These are phyloP conservation scores for Microdochium nivale DNA, from an alignment of 2,329 filamentous ascomycete genomes.

Conservation along the genomic window DNA sequence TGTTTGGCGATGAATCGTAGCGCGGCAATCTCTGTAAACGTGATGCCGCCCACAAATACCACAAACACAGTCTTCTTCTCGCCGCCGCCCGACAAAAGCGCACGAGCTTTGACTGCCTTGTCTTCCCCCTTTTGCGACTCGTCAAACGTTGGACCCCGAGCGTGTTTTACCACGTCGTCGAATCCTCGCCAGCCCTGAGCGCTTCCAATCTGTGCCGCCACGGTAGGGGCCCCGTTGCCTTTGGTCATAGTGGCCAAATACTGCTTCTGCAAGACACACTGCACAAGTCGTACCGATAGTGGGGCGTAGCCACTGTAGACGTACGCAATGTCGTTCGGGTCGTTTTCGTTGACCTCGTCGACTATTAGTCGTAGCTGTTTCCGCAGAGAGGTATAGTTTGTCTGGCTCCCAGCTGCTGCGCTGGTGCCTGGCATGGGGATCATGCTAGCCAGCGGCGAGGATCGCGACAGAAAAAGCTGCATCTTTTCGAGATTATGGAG, in stretches of 20 bases:
- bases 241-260: slow-evolving; percentile 65
- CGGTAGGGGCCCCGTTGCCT: slow-evolving; percentile 35
- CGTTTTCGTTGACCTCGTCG: slow-evolving; percentile 92
- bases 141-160: slow-evolving; percentile 82
- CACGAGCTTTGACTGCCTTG: slow-evolving; percentile 79
- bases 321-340: slow-evolving; percentile 93
- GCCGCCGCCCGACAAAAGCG: slow-evolving; percentile 67
- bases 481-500: slow-evolving; percentile 83
- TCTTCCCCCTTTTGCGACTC: slow-evolving; percentile 88
- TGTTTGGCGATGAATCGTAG: slow-evolving; percentile 81
- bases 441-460: slow-evolving; percentile 70
- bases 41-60: slow-evolving; percentile 97
- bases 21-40: slow-evolving; percentile 92
- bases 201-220: slow-evolving; percentile 30
- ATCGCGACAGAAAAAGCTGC: slow-evolving; percentile 71
- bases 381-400: slow-evolving; percentile 83
- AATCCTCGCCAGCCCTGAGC: slow-evolving; percentile 87
- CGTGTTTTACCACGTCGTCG: slow-evolving; percentile 83
- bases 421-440: slow-evolving; percentile 63
- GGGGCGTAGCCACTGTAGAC: slow-evolving; percentile 97
- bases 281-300: slow-evolving; percentile 80
- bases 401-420: slow-evolving; percentile 56
- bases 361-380: slow-evolving; percentile 84
- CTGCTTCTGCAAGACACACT: slow-evolving; percentile 87
- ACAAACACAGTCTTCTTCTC: slow-evolving; percentile 83